Percentiles rank a stretch among this genome's conserved stretches.
phyloP scores from a whole-genome alignment of 2,329 filamentous ascomycete genomes.

The Trichoderma sp. region DNA sequence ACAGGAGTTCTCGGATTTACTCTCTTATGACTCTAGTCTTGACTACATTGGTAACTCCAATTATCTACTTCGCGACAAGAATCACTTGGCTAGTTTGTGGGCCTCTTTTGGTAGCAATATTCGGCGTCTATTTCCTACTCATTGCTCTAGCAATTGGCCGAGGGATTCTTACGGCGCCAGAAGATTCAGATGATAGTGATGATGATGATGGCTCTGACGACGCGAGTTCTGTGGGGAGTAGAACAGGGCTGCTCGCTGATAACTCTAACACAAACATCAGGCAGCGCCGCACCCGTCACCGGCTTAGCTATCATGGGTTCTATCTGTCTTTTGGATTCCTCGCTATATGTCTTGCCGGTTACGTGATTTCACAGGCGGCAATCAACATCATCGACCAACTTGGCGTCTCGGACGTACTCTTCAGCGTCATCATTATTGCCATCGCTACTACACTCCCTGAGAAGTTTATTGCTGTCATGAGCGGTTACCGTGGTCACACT shows the following conservation, averaged over 20 bases:
- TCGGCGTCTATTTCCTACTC: neutral
- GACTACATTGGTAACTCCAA: neutral
- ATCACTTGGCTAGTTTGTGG: constrained; percentile 2
- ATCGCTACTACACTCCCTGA: constrained; percentile 57
- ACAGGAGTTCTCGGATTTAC: constrained; percentile 51
- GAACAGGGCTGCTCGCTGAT: neutral
- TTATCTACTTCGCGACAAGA: neutral
- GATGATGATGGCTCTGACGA: neutral
- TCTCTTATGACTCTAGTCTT: constrained; percentile 28
- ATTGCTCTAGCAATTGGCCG: neutral
- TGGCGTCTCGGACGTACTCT: constrained; percentile 46
- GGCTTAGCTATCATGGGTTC: constrained; percentile 23
- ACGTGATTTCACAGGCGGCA: constrained; percentile 51
- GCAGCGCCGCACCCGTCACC: neutral
- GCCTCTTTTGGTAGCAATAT: neutral
- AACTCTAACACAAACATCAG: neutral
- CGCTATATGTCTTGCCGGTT: constrained; percentile 49
- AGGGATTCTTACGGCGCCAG: neutral
- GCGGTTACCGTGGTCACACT: constrained; percentile 46
- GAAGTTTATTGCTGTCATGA: constrained; percentile 52
- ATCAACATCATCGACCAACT: constrained; percentile 44
- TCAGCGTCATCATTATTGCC: constrained; percentile 50
- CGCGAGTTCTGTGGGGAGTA: neutral
- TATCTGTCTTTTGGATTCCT: constrained; percentile 48
- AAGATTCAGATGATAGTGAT: neutral